A percentile compares a stretch with the other conserved stretches of the same genome.
These are phyloP conservation scores for Sarocladium oryzae DNA, from an alignment of 2,329 filamentous ascomycete species.

Conservation along the genomic window DNA sequence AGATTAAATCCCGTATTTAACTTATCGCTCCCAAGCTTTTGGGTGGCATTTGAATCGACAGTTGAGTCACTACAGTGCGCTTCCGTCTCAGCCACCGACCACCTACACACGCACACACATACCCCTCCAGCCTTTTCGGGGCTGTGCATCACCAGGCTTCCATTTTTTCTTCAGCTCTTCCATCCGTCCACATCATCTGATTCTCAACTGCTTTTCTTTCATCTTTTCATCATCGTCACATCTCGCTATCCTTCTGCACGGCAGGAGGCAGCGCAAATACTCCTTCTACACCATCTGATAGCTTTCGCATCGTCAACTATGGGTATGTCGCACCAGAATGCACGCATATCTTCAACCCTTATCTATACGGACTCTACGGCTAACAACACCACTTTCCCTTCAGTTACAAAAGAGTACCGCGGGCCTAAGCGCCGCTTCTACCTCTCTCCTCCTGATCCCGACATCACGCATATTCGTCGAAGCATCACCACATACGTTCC, in stretches of 20 bases:
- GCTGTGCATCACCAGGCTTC: constrained; percentile 5
- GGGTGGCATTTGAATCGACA: neutral
- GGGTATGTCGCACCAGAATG: constrained; percentile 6
- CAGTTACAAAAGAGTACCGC: constrained; percentile 22
- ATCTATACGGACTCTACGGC: neutral
- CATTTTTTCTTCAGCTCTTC: neutral
- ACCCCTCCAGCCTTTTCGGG: neutral
- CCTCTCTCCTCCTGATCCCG: constrained; percentile 32
- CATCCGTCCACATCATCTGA: neutral
- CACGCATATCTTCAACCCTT: too few relatives aligned
- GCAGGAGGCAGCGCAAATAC: too few relatives aligned
- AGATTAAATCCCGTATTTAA: too few relatives aligned
- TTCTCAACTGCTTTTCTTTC: neutral
- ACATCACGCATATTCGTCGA: constrained; percentile 28
- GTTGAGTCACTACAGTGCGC: neutral
- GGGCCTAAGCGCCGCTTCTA: constrained; percentile 36
- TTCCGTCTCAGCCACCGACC: neutral
- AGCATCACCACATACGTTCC: constrained; percentile 34
- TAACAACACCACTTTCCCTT: constrained; percentile 12
- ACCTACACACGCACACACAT: neutral
- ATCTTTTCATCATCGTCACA: neutral
- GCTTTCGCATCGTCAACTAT: neutral
- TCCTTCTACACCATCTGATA: neutral
- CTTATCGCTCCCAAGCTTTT: neutral
- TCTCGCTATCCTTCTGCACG: too few relatives aligned